Evolutionary conservation across 768 basidiomycete species (phyloP), one percentile per base, ranked within the genome.

Genomic region (Mrakia frigida): DNA sequence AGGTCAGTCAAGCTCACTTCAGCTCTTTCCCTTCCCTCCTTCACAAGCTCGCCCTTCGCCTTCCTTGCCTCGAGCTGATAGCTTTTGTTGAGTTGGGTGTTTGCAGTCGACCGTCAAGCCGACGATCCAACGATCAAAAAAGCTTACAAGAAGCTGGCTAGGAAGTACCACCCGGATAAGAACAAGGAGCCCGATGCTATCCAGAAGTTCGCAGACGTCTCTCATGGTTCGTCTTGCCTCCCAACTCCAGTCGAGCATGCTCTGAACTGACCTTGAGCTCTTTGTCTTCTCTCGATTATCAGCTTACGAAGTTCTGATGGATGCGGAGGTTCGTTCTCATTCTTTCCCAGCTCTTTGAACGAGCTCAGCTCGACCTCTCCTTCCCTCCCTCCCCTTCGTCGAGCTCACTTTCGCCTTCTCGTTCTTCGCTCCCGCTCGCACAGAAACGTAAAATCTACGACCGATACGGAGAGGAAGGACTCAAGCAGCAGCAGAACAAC

Each of bases 391-490:
- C 11, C 39, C 39, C 39, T 5, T 41, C 18, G 46, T 14, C n/a
- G 56, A 61, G 7, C 7, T 67, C 73, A n/a, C 33, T 50, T 50
- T 50, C 52, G 31, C 35, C 25, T 46, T 39, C 68, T 41, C 78
- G n/a, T 23, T 77, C 31, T 53, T 53, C 28, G 14, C 3, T 50
- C 23, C 23, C 37, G 4, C 33, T 43, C 37, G 28, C 33, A 4
- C 82, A 95, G 91, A 96, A 94, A 90, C 90, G 92, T 41, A 87
- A 89, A 85, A 92, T 96, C 78, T 99, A 98, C 83, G 97, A 98
- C 83, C 87, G 90, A 76, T 90, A 94, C 85, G 96, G 96, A 78
- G 79, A 94, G 88, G 95, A 97, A 82, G 96, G 96, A 13, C 83
- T 99, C 73, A 93, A 92, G 83, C 92, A 92, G 43, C 92, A 92